Evolutionary conservation across 2,329 filamentous ascomycete species (phyloP).

Genomic region (Xylariales sp.): DNA sequence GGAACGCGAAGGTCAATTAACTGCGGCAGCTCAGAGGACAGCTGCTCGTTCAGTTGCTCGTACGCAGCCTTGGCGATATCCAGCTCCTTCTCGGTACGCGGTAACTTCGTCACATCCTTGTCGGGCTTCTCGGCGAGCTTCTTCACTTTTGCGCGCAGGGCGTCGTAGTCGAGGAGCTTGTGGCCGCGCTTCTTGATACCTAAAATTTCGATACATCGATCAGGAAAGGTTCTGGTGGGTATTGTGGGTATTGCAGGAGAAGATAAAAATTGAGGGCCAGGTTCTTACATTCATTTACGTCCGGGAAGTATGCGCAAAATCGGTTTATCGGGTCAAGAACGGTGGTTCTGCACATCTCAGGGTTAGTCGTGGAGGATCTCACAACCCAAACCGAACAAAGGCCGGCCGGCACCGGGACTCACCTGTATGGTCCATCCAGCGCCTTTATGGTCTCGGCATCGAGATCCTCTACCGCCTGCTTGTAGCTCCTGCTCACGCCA

Average conservation of each 20-base stretch:
- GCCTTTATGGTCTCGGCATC: slow-evolving; percentile 99
- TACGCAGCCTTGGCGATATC: slow-evolving; percentile 92
- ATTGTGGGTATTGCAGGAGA: slow-evolving; percentile 13
- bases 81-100: slow-evolving; percentile 91
- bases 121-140: slow-evolving; percentile 96
- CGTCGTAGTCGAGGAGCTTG: slow-evolving; percentile 97
- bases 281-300: slow-evolving; percentile 87
- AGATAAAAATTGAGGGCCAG: not conserved
- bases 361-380: too few relatives aligned
- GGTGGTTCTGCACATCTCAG: slow-evolving; percentile 75
- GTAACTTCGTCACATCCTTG: slow-evolving; percentile 95
- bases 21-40: slow-evolving; percentile 88
- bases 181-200: slow-evolving; percentile 97
- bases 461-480: slow-evolving; percentile 95
- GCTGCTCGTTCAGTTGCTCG: slow-evolving; percentile 94
- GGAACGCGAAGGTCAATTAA: slow-evolving; percentile 95
- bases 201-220: too few relatives aligned
- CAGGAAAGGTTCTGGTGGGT: too few relatives aligned
- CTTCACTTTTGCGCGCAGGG: slow-evolving; percentile 93
- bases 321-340: slow-evolving; percentile 93
- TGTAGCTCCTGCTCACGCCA: slow-evolving; percentile 94
- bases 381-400: too few relatives aligned
- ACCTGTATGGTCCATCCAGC: slow-evolving; percentile 90
- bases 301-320: slow-evolving; percentile 97
- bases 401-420: too few relatives aligned